Base-by-base conservation (phyloP, 106 monocot genomes). In the Apostasia ramifera region DNA sequence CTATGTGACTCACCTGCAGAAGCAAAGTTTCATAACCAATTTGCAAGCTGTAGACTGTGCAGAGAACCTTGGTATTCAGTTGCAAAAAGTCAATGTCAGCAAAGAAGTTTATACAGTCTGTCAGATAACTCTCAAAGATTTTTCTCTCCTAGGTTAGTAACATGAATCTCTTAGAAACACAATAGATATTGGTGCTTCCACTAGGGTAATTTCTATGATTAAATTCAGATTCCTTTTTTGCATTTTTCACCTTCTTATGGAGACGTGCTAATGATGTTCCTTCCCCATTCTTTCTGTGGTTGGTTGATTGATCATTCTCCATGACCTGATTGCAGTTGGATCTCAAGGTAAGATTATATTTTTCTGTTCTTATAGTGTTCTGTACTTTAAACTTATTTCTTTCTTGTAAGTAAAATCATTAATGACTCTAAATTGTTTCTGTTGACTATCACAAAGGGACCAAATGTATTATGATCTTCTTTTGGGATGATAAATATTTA, bases 11-110 rank as follows among this genome's bases (percentile, higher is more conserved):
- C 92, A 92, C 66, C 64, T 97, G 79, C 92, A 92, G 74, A 92
- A 90, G 70, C 97, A 97, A 73, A 97, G 92, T 61, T 97, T 97
- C 75, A 97, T 97, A 55, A 97, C 97, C 40, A 97, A 97, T 73
- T 68, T 97, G 40, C 97, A 97, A 87, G 92, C 97, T 13, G 73
- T 97, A 60, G 86, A 90, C 64, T 97, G 97, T 75, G 89, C 89
- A 44, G 66, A 84, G 53, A 74, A 66, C 74, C 81, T 97, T 59
- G 92, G 88, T 48, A 63, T 68, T 43, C 84, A 87, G 70, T 81
- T 97, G 68, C 89, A 92, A 69, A 76, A 80, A 8, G 85, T 80
- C 81, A 97, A 92, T 80, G 84, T 97, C 48, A 92, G 67, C 72
- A 79, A 61, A 49, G 76, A 97, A 61, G 59, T 97, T 50, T 97